Base-by-base conservation (phyloP, 1,284 basidiomycete genomes). In the Chiua sp. region DNA sequence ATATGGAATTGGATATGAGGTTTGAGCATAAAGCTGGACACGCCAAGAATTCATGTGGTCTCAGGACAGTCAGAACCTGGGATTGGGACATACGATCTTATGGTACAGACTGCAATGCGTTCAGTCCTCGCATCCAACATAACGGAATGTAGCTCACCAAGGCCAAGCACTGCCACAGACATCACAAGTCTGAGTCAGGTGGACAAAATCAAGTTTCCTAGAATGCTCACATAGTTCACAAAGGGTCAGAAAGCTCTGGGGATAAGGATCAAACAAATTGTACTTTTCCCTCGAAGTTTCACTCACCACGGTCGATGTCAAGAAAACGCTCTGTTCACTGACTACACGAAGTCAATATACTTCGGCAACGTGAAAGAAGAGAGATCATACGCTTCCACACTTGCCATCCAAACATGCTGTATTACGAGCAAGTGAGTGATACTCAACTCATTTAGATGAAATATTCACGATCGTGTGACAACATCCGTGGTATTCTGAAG, bases 401-500 rank as follows among this genome's bases (percentile, higher is more conserved):
- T 11, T 78, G 75, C 49, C 68, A 66, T 7, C 77, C 74, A 59
- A 81, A 82, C 68, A 81, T 10, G 42, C 26, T 18, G 42, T 1
- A 37, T 28, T 53, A 48, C 42, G 10, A 44, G 42, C 11, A 8
- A 22, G 12, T 22, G 20, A 44, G 8, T 3, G n/a, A 12, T 2
- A 12, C 12, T 59, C 28, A 53, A 55, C 28, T 15, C 32, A 39
- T 28, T 35, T 12, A n/a, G 12, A 42, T 23, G 30, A 7, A 26
- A 50, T 3, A 33, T 64, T 63, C 51, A 75, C 75, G 56, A 63
- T 52, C 82, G 75, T 54, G 83, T 76, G 47, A 80, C 71, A 61
- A 79, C 81, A 65, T 80, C 75, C n/a, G 76, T 78, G 35, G 79
- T 53, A 2, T 79, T 77, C 82, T 82, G 33, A 50, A 20, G 55